These are phyloP conservation scores for Clonostachys rosea DNA, from an alignment of 2,329 filamentous ascomycete species.

Conservation along the genomic window DNA sequence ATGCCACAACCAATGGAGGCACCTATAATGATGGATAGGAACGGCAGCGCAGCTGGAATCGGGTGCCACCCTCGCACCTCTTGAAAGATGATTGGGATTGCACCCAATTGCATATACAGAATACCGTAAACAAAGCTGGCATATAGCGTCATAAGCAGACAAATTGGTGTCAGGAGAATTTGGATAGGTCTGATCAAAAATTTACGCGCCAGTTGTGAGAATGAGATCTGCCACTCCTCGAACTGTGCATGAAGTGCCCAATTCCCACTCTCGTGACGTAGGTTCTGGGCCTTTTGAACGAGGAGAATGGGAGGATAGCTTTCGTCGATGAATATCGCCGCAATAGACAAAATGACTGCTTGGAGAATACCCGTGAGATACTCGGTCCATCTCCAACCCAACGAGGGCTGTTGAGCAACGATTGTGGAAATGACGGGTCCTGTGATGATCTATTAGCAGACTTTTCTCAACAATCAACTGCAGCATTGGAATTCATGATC, in stretches of 20 bases:
- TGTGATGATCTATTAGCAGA: slow-evolving; percentile 1
- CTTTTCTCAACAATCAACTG: too few species aligned
- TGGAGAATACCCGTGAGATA: slow-evolving; percentile 60
- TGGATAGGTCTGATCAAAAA: slow-evolving; percentile 65
- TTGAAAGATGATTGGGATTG: slow-evolving; percentile 55
- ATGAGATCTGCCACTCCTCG: slow-evolving; percentile 64
- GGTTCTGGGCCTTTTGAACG: slow-evolving; percentile 52
- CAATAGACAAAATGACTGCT: slow-evolving; percentile 45
- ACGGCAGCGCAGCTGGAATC: slow-evolving; percentile 54
- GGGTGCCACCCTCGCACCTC: slow-evolving; percentile 57
- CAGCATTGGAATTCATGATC: slow-evolving; percentile 2
- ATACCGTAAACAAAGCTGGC: slow-evolving; percentile 65
- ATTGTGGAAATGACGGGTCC: slow-evolving; percentile 44
- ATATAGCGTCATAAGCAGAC: slow-evolving; percentile 66
- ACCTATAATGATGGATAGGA: slow-evolving; percentile 59
- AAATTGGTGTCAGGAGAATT: slow-evolving; percentile 65
- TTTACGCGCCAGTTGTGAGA: slow-evolving; percentile 57
- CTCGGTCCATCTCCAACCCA: slow-evolving; percentile 54
- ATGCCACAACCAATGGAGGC: slow-evolving; percentile 48
- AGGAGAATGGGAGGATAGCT: slow-evolving; percentile 59
- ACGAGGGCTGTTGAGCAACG: slow-evolving; percentile 27
- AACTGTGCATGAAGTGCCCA: slow-evolving; percentile 65
- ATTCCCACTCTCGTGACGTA: slow-evolving; percentile 60
- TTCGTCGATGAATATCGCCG: slow-evolving; percentile 58
- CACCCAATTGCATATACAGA: slow-evolving; percentile 54